Conservation (phyloP, 1,139 yeast species). For the Taphrina sp. region DNA sequence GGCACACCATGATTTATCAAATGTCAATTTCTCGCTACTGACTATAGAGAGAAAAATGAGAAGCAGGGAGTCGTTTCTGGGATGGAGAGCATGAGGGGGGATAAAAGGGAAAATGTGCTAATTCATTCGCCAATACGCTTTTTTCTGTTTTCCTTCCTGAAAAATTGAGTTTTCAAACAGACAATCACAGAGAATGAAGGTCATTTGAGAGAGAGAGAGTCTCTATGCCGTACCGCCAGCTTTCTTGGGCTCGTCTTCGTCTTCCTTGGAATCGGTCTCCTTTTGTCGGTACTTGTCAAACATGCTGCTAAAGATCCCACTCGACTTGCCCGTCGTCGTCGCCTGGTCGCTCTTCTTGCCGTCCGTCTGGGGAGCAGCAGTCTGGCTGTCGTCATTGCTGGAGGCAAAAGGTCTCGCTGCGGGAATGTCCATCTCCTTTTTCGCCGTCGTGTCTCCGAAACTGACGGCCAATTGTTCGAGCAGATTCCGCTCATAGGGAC, state of each 20-base stretch:
- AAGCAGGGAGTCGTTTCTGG: no score
- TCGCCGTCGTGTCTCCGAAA: constrained; percentile 74
- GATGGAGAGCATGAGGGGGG: no score
- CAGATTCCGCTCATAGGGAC: constrained; percentile 61
- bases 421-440: constrained; percentile 38
- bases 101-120: no score
- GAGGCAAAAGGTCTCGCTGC: constrained; percentile 3
- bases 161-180: no score
- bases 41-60: no score
- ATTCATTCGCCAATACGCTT: no score
- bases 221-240: no score
- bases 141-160: no score
- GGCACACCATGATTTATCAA: no score
- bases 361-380: not conserved
- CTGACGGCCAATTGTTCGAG: constrained; percentile 94
- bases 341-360: not conserved
- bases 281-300: constrained; percentile 29
- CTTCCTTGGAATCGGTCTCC: constrained; percentile 4
- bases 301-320: constrained; percentile 18
- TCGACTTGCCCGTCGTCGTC: not conserved
- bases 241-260: constrained; percentile 5
- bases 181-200: no score
- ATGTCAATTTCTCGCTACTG: no score
- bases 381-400: not conserved
- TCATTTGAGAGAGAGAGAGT: no score